Percentiles rank a stretch among this genome's conserved stretches.
phyloP scores from a whole-genome alignment of 2,329 filamentous ascomycete species.

The Aulographum hederae region DNA sequence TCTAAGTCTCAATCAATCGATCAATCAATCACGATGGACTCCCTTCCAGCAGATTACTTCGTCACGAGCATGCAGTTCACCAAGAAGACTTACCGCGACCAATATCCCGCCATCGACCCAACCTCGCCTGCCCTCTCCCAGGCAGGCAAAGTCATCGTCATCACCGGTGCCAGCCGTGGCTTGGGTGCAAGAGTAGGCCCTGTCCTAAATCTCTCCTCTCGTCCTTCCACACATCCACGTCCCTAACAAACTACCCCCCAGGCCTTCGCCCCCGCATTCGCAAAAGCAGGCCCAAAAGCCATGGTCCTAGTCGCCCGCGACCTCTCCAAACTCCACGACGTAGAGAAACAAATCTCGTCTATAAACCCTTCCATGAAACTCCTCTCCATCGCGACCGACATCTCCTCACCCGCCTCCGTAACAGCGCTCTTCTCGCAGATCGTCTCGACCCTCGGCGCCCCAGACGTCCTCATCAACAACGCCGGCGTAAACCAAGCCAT shows the following conservation, averaged over 20 bases:
- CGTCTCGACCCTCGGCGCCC: background rate
- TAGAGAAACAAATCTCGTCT: background rate
- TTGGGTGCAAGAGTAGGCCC: background rate
- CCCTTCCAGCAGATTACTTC: too few species aligned
- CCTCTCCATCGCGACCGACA: background rate
- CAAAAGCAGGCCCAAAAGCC: background rate
- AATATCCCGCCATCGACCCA: conserved; percentile 9
- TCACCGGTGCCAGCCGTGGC: conserved; percentile 8
- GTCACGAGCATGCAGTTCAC: background rate
- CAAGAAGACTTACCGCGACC: conserved; percentile 5
- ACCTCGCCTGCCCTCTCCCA: conserved; percentile 6
- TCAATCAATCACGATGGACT: too few species aligned
- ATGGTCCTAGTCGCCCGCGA: background rate
- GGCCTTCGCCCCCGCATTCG: background rate
- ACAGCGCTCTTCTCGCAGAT: background rate
- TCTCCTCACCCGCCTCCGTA: background rate
- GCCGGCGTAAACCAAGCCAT: background rate
- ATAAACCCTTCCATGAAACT: background rate
- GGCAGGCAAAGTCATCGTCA: conserved; percentile 10
- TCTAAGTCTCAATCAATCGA: too few species aligned
- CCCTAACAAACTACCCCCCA: too few species aligned
- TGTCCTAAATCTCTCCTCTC: too few species aligned
- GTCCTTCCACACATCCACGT: too few species aligned
- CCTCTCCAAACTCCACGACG: background rate
- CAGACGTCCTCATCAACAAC: background rate